Evolutionary conservation across 2,329 filamentous ascomycete genomes (phyloP).

Genomic region (Phaeophleospora eucalypticola): DNA sequence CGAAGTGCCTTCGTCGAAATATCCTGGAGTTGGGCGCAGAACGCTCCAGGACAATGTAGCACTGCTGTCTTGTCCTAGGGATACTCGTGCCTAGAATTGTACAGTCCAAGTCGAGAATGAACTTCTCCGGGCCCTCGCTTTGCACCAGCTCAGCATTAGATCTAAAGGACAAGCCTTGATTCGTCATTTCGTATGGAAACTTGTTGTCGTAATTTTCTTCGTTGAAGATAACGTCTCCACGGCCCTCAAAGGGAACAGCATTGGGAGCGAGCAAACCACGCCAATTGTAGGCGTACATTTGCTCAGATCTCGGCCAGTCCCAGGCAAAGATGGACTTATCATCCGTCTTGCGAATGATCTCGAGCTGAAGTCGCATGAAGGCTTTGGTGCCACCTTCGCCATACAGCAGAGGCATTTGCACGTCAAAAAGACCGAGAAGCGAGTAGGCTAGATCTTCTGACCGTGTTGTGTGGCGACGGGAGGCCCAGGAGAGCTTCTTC

Average conservation of each 20-base stretch:
- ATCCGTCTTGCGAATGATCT: slow-evolving; percentile 7
- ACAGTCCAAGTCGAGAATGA: too few species aligned
- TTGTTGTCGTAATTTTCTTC: slow-evolving; percentile 7
- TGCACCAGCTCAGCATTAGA: too few species aligned
- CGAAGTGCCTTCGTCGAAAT: too few species aligned
- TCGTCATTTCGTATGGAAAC: slow-evolving; percentile 9
- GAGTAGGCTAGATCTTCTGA: slow-evolving; percentile 46
- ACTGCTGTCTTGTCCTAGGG: too few species aligned
- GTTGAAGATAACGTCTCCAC: slow-evolving; percentile 7
- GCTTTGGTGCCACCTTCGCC: slow-evolving; percentile 13
- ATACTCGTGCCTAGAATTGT: too few species aligned
- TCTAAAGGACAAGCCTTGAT: too few species aligned
- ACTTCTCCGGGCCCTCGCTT: too few species aligned
- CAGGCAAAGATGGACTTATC: slow-evolving; percentile 11
- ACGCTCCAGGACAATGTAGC: too few species aligned
- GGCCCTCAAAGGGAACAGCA: slow-evolving; percentile 4
- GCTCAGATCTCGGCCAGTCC: not conserved
- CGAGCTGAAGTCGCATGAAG: slow-evolving; percentile 12
- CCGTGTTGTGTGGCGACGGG: slow-evolving; percentile 16
- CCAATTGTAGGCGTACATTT: slow-evolving; percentile 2
- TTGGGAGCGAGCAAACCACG: slow-evolving; percentile 11
- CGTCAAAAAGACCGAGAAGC: slow-evolving; percentile 43
- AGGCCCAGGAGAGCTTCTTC: slow-evolving; percentile 20
- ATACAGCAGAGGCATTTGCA: slow-evolving; percentile 35
- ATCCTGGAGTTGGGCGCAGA: too few species aligned